Evolutionary conservation across 352 stramenopile species (phyloP), one percentile per base, ranked within the genome.

Genomic region (Globisporangium spinosum): DNA sequence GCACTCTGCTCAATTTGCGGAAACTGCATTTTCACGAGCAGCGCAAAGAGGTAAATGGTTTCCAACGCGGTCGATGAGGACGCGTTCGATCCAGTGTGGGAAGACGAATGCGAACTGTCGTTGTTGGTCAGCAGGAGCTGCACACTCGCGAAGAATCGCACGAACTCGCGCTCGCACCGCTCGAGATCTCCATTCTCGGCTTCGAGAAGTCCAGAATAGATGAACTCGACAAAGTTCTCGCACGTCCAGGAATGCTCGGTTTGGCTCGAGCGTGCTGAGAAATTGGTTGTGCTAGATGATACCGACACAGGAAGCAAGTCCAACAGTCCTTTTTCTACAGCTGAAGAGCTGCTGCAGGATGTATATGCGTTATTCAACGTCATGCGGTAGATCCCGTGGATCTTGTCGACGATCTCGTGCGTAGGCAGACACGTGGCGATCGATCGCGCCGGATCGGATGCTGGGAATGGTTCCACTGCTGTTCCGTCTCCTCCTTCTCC

Each of bases 101-200:
- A 43, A 27, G 62, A 23, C 3, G 65, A 40, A 1, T 72, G 75
- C 6, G 71, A 69, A 1, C 67, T 47, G 51, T n/a, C 29, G 23
- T 51, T 64, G 12, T n/a, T 49, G 15, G 40, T 17, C 9, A 68
- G 43, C 6, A 64, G 53, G n/a, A 81, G 66, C 67, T 85, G 77
- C 27, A 83, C 67, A 59, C 75, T 83, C 20, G 77, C 66, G 25
- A 83, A 71, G 38, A 85, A 75, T 0, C 68, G 68, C 40, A 81
- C 64, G 22, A 81, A 82, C 62, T 76, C 66, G 9, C 65, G 58
- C 62, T 85, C 77, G 27, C 69, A 70, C 0, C 17, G 9, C 20
- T 53, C 23, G 53, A 81, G 38, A 43, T 80, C 57, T 10, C 69
- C 69, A 27, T 63, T 51, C 6, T 67, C 69, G 7, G 66, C 59